Percentiles rank a stretch among this genome's conserved stretches.
Evolutionary conservation across 2,329 filamentous ascomycete species (phyloP).

Genomic region (Penicillium olsonii): DNA sequence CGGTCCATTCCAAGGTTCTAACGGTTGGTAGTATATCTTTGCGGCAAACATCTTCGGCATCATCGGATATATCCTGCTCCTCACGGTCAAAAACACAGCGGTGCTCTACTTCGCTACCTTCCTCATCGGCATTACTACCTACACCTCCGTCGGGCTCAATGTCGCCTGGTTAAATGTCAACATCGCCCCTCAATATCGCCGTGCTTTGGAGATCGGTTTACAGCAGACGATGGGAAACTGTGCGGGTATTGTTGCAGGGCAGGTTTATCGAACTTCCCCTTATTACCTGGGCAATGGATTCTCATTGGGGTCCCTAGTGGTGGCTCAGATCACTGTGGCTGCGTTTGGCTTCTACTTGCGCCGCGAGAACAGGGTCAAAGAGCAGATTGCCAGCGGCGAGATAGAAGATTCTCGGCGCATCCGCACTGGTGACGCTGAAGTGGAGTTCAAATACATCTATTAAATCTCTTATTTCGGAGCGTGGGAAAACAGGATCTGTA

Average conservation of each 20-base stretch:
- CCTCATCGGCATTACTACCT: slow-evolving; percentile 51
- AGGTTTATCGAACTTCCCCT: slow-evolving; percentile 44
- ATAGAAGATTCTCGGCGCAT: slow-evolving; percentile 48
- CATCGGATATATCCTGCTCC: slow-evolving; percentile 52
- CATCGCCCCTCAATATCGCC: slow-evolving; percentile 50
- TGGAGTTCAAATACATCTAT: slow-evolving; percentile 53
- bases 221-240: slow-evolving; percentile 52
- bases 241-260: slow-evolving; percentile 51
- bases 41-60: slow-evolving; percentile 47
- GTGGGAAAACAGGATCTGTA: too few relatives aligned
- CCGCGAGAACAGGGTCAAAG: slow-evolving; percentile 43
- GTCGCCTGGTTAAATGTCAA: slow-evolving; percentile 54
- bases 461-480: too few relatives aligned
- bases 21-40: slow-evolving; percentile 34
- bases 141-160: slow-evolving; percentile 51
- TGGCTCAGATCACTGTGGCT: slow-evolving; percentile 41
- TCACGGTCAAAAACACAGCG: slow-evolving; percentile 51
- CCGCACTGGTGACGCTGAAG: slow-evolving; percentile 49
- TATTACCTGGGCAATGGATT: slow-evolving; percentile 42
- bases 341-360: slow-evolving; percentile 48
- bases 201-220: slow-evolving; percentile 50
- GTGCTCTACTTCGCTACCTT: slow-evolving; percentile 55
- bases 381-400: slow-evolving; percentile 44
- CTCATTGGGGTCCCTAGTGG: slow-evolving; percentile 37
- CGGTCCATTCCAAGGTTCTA: too few relatives aligned